Conservation (phyloP, 495 filamentous ascomycete genomes). For the Melanomma pulvis-pyrius region DNA sequence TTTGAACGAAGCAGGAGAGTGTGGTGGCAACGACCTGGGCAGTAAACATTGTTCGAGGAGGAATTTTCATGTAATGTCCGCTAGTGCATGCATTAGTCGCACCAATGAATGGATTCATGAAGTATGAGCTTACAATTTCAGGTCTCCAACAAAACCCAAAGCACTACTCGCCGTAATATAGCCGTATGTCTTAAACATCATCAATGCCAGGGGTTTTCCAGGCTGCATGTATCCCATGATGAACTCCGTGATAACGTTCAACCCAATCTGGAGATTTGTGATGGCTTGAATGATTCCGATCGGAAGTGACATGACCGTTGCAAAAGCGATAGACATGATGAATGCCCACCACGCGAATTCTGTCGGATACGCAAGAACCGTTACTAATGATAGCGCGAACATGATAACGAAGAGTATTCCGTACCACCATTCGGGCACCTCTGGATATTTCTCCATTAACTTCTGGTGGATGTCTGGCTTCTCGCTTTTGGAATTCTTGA, state of each 20-base stretch:
- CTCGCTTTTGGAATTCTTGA: conserved; percentile 60
- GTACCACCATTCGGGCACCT: conserved; percentile 41
- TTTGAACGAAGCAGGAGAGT: conserved; percentile 66
- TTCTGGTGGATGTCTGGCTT: conserved; percentile 59
- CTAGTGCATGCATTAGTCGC: background rate
- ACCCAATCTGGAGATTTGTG: conserved; percentile 15
- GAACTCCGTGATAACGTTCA: conserved; percentile 59
- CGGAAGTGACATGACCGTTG: conserved; percentile 51
- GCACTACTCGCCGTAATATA: conserved; percentile 70
- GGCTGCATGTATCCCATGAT: conserved; percentile 72
- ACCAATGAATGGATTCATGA: background rate
- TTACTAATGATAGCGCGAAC: conserved; percentile 64
- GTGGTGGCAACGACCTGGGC: conserved; percentile 62
- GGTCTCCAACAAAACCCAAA: conserved; percentile 49
- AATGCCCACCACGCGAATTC: conserved; percentile 70
- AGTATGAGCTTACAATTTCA: conserved; percentile 21
- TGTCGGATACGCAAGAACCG: conserved; percentile 61
- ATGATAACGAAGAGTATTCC: conserved; percentile 50
- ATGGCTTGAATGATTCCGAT: conserved; percentile 56
- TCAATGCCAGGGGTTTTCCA: conserved; percentile 65
- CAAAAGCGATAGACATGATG: conserved; percentile 57
- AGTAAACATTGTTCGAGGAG: conserved; percentile 68
- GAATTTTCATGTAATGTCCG: conserved; percentile 77
- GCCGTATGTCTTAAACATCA: conserved; percentile 78
- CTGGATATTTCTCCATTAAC: conserved; percentile 35